phyloP scores from a whole-genome alignment of 2,329 filamentous ascomycete species.

The Aspergillus oerlinghausenensis region DNA sequence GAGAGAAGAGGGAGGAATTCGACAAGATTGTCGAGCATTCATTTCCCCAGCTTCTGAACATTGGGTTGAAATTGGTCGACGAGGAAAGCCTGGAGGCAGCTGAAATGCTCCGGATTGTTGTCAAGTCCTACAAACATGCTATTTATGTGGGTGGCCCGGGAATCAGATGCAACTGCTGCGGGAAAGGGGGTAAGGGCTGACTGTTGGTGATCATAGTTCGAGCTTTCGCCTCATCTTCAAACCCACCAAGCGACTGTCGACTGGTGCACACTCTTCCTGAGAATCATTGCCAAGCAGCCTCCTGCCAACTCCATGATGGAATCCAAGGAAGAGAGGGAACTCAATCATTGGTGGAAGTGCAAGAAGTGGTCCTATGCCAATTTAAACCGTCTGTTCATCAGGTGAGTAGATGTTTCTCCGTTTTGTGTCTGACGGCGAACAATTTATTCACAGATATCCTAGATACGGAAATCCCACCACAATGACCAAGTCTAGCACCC shows the following conservation, averaged over 20 bases:
- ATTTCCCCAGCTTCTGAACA: constrained; percentile 80
- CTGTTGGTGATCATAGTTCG: constrained; percentile 58
- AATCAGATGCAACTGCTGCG: background rate
- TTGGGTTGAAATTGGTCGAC: constrained; percentile 82
- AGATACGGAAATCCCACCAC: constrained; percentile 86
- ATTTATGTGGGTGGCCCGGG: constrained; percentile 67
- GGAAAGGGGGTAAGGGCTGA: constrained; percentile 17
- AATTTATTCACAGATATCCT: constrained; percentile 8
- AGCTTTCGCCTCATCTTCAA: constrained; percentile 72
- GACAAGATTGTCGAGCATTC: constrained; percentile 89
- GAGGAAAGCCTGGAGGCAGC: constrained; percentile 91
- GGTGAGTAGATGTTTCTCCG: constrained; percentile 49
- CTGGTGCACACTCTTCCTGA: constrained; percentile 94
- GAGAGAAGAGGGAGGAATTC: constrained; percentile 77
- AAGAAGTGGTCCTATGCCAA: constrained; percentile 99
- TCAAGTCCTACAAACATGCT: constrained; percentile 97
- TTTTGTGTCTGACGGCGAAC: background rate
- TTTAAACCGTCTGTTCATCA: constrained; percentile 88
- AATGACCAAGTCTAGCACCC: constrained; percentile 67
- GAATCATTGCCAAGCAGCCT: constrained; percentile 78
- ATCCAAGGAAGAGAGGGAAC: constrained; percentile 77
- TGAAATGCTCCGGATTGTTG: constrained; percentile 90
- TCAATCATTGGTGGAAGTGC: constrained; percentile 98
- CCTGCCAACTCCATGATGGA: constrained; percentile 76
- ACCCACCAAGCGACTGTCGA: constrained; percentile 80